phyloP scores from a whole-genome alignment of 2,329 filamentous ascomycete genomes.

The Ophiosphaerella korrae region DNA sequence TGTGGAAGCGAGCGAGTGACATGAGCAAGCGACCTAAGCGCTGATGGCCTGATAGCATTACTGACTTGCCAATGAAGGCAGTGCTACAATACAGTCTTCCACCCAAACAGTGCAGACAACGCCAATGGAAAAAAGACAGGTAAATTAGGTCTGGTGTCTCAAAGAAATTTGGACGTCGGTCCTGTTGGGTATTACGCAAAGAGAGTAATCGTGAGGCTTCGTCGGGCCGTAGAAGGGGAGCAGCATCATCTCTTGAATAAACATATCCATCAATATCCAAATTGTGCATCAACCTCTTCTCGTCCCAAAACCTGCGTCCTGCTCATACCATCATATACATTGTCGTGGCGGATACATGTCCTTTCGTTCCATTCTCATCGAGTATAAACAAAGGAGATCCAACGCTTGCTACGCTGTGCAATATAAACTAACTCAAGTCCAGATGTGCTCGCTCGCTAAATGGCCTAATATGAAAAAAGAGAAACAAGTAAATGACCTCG shows the following conservation, averaged over 20 bases:
- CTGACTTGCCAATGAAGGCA: conserved; percentile 16
- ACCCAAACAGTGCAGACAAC: conserved; percentile 3
- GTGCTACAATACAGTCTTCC: conserved; percentile 9
- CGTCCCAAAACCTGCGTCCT: background rate
- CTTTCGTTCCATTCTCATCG: conserved; percentile 13
- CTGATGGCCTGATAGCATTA: conserved; percentile 13
- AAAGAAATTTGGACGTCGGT: conserved; percentile 7
- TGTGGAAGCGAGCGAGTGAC: background rate
- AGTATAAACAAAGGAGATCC: conserved; percentile 33
- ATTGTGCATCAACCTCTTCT: background rate
- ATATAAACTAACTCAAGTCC: conserved; percentile 28
- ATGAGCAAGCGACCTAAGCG: conserved; percentile 16
- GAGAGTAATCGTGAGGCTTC: conserved; percentile 4
- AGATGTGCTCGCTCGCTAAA: conserved; percentile 38
- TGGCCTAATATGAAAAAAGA: conserved; percentile 13
- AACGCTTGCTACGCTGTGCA: conserved; percentile 45
- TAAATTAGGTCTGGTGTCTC: conserved; percentile 9
- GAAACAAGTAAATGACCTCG: conserved; percentile 17
- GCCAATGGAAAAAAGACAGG: background rate
- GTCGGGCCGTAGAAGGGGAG: background rate
- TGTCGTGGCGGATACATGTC: conserved; percentile 29
- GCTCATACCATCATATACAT: conserved; percentile 21
- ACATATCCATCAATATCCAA: conserved; percentile 1
- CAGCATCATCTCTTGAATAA: conserved; percentile 21
- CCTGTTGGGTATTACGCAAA: conserved; percentile 17